Conservation (phyloP, 306 rosid genomes). For the Mucuna pruriens region DNA sequence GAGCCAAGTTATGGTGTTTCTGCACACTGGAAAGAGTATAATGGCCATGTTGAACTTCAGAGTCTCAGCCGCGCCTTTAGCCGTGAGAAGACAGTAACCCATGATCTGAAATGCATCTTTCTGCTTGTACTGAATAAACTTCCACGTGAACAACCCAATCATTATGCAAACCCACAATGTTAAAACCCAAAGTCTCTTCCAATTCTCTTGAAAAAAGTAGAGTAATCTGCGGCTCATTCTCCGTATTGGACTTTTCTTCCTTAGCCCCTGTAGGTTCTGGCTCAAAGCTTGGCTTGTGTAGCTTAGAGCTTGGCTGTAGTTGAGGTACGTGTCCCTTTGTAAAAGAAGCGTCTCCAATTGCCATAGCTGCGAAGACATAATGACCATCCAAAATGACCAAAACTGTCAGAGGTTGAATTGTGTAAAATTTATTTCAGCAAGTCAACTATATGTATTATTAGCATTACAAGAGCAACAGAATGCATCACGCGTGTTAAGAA, state of each 20-base stretch:
- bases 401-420: slow-evolving; percentile 41
- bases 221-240: slow-evolving; percentile 68
- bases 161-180: slow-evolving; percentile 72
- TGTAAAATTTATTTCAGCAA: slow-evolving; percentile 33
- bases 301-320: slow-evolving; percentile 97
- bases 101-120: slow-evolving; percentile 65
- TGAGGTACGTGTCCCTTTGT: slow-evolving; percentile 94
- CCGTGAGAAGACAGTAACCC: slow-evolving; percentile 90
- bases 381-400: slow-evolving; percentile 39
- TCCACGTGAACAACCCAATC: slow-evolving; percentile 88
- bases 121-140: slow-evolving; percentile 73
- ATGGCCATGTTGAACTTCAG: slow-evolving; percentile 97
- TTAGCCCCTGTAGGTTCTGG: slow-evolving; percentile 93
- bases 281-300: slow-evolving; percentile 98
- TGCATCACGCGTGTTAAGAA: slow-evolving; percentile 31
- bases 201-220: slow-evolving; percentile 87
- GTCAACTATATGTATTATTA: slow-evolving; percentile 40
- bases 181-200: slow-evolving; percentile 94
- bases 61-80: slow-evolving; percentile 95
- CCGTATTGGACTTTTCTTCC: slow-evolving; percentile 72
- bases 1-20: slow-evolving; percentile 96
- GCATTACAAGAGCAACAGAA: slow-evolving; percentile 32
- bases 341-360: slow-evolving; percentile 93
- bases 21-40: slow-evolving; percentile 86
- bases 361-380: slow-evolving; percentile 75